These are phyloP conservation scores for Symbiodinium natans DNA, from an alignment of 73 alveolate genomes.

Conservation along the genomic window DNA sequence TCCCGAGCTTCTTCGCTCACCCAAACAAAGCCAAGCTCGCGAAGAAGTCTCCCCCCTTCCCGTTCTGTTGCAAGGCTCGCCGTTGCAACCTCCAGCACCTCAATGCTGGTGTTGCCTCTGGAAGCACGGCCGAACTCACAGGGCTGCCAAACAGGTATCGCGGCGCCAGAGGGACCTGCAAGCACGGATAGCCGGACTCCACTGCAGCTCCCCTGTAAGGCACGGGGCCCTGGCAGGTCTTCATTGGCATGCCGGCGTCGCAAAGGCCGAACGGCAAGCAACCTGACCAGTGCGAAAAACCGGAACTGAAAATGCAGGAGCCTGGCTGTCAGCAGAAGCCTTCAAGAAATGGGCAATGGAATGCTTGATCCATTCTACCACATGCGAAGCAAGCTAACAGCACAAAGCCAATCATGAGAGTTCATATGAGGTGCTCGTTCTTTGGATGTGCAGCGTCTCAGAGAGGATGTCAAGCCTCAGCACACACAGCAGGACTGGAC, in stretches of 20 bases:
- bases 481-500: not conserved
- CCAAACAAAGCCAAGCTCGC: not conserved
- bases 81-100: not conserved
- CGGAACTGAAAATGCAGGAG: not conserved
- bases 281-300: not conserved
- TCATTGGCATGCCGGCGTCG: not conserved
- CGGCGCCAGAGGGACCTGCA: not conserved
- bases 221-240: not conserved
- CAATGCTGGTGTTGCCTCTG: not conserved
- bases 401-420: not conserved
- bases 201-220: not conserved
- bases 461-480: not conserved
- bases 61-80: not conserved
- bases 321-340: not conserved
- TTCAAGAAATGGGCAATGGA: not conserved
- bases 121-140: not conserved
- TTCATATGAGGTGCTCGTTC: not conserved
- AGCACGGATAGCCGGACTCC: not conserved
- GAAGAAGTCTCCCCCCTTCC: not conserved
- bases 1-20: not conserved
- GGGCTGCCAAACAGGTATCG: not conserved
- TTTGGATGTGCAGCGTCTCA: not conserved
- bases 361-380: not conserved
- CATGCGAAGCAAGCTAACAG: not conserved
- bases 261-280: not conserved